Evolutionary conservation across 2,329 filamentous ascomycete species (phyloP), one percentile per base, ranked within the genome.

Genomic region (Epichloe elymi): DNA sequence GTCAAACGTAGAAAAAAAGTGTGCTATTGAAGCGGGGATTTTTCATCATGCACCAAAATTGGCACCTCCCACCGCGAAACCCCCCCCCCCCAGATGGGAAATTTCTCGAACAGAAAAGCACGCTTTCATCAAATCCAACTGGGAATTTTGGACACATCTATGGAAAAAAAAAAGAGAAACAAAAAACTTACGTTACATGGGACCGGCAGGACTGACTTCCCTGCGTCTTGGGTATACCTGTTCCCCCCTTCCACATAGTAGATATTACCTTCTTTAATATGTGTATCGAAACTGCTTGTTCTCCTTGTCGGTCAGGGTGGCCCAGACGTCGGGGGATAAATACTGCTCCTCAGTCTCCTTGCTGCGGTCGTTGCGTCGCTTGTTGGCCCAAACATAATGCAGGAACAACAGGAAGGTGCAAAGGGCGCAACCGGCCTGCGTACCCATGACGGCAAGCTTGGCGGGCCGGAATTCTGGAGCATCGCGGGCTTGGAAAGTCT

Each of bases 201-300:
- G 26, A 23, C 40, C 3, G 40, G 40, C 40, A 42, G 19, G 40
- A 42, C 12, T 20, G 19, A 42, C 2, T 41, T 42, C 40, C 40
- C 40, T 42, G 19, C 40, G n/a, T 14, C 8, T 23, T 42, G 40
- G 40, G 40, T 42, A 42, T 42, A 10, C 40, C 3, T 23, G 17
- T 19, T 42, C 2, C 11, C 17, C 10, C 17, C 17, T 6, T 33
- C 20, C 6, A 44, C 15, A 26, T 6, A 33, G 10, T 44, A 30
- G 8, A 30, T 30, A 11, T 11, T 11, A 11, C 8, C 26, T 30
- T 15, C n/a, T 46, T 42, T 63, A 72, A 44, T 72, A 72, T 1
- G 66, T 66, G 57, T 82, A 81, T 46, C 75, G 69, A 60, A 82
- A 81, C 19, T 68, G 70, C 58, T 70, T 71, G 57, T 82, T 81